Evolutionary conservation across 352 stramenopile species (phyloP), one percentile per base, ranked within the genome.

Genomic region (Thalassiosira pacifica): DNA sequence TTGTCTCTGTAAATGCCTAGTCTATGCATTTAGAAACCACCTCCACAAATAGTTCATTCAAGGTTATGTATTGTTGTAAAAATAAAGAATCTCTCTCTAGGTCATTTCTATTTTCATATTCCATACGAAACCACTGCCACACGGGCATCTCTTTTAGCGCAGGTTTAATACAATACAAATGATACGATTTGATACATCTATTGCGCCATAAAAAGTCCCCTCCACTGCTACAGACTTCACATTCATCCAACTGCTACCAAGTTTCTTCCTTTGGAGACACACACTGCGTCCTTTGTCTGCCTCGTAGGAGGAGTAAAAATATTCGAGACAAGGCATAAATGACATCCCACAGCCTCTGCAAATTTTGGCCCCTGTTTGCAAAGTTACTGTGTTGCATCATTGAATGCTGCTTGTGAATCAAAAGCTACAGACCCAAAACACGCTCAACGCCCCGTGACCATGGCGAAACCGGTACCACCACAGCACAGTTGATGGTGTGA

Each of bases 281-380:
- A 37, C 26, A 26, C 32, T 29, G 8, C 60, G 68, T 34, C 61
- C 77, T 63, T 77, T 42, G 24, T 60, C 68, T 42, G 53, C 27
- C 59, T 86, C 83, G 59, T 79, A 87, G 11, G 42, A 16, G n/a
- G 72, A 79, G 66, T 87, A 89, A 64, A 87, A 89, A 60, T 89
- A 63, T 16, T 87, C 61, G 5, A 89, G 70, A 37, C 74, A 85
- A 24, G 69, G 70, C 77, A 74, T 79, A 13, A 85, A 48, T 5
- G 79, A 75, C 27, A 72, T 88, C 84, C 84, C 2, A 87, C 74
- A 19, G 80, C 73, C 53, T 76, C 53, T 53, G 83, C 83, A 68
- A 89, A 83, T 31, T 75, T 73, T 6, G 64, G 52, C 53, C 76
- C 85, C 53, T 83, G 55, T 32, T 85, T 85, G 31, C 64, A 34